Evolutionary conservation across 225 moss, liverwort and hornwort genomes (phyloP), one percentile per base, ranked within the genome.

Genomic region (Marchantia polymorpha): DNA sequence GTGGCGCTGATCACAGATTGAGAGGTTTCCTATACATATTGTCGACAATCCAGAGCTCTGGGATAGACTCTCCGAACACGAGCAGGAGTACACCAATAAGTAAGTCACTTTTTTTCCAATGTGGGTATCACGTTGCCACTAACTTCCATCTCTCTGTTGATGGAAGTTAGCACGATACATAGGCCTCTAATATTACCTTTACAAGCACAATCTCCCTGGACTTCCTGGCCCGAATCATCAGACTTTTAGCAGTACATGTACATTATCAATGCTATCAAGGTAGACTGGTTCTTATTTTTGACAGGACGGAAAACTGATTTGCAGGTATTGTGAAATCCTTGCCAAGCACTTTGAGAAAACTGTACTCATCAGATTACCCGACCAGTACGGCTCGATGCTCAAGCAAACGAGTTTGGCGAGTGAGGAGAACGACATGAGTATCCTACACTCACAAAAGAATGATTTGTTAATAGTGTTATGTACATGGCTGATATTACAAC

Each of bases 351-450:
- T 93, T 85, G 85, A 91, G 76, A 86, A 89, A 59, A 90, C 88
- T 69, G 91, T 95, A 16, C 78, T 99, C 63, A 84, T 81, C 3
- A 90, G 88, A 79, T 70, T 99, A 81, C 95, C 92, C 64, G 87
- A 81, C 23, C 90, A 89, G 60, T 95, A 99, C 64, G 85, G 87
- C 49, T 93, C 91, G 14, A 85, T 93, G 89, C 65, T 90, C 67
- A 95, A 90, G 87, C 95, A 99, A 81, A 90, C 83, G 50, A 81
- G 86, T 52, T 78, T 77, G 77, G 91, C 91, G 6, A 89, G 87
- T 48, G 91, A 86, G 60, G 93, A 92, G 79, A 90, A 88, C 54
- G 95, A 99, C 87, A 99, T 95, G 97, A 91, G 88, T 86, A 88
- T 90, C 88, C 85, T 51, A 69, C 63, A 31, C 12, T 39, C 20